phyloP scores from a whole-genome alignment of 129 eudicot species.

The Oenanthe sinensis region DNA sequence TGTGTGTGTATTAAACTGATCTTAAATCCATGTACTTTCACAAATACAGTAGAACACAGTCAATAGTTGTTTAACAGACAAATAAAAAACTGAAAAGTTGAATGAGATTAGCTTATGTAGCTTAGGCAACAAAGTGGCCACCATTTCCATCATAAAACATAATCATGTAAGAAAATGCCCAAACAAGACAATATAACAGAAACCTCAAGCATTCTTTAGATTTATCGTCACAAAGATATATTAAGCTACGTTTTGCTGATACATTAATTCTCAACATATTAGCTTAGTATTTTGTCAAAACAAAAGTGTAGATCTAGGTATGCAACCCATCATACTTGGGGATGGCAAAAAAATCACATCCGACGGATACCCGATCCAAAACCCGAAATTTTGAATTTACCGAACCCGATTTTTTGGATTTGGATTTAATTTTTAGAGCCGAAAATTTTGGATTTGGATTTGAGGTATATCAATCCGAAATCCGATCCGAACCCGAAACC shows the following conservation, averaged over 20 bases:
- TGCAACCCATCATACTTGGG: no score
- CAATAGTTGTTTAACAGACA: not conserved
- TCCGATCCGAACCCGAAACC: no score
- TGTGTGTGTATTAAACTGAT: no score
- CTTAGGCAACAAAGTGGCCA: not conserved
- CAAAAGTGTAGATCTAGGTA: not conserved
- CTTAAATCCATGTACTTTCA: not conserved
- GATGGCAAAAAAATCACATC: no score
- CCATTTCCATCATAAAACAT: not conserved
- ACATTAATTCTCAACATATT: not conserved
- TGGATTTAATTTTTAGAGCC: no score
- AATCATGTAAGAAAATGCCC: not conserved
- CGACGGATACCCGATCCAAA: no score
- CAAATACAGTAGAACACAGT: not conserved
- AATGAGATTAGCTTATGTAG: not conserved
- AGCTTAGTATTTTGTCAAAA: not conserved
- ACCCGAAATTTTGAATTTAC: no score
- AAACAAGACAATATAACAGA: not conserved
- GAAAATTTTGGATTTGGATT: no score
- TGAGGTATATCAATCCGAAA: no score
- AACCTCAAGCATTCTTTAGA: not conserved
- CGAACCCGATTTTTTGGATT: no score
- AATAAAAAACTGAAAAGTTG: not conserved
- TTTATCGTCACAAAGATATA: not conserved
- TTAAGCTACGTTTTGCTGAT: not conserved